Evolutionary conservation across 2,329 filamentous ascomycete genomes (phyloP).

Genomic region (Echinosphaeria canescens): DNA sequence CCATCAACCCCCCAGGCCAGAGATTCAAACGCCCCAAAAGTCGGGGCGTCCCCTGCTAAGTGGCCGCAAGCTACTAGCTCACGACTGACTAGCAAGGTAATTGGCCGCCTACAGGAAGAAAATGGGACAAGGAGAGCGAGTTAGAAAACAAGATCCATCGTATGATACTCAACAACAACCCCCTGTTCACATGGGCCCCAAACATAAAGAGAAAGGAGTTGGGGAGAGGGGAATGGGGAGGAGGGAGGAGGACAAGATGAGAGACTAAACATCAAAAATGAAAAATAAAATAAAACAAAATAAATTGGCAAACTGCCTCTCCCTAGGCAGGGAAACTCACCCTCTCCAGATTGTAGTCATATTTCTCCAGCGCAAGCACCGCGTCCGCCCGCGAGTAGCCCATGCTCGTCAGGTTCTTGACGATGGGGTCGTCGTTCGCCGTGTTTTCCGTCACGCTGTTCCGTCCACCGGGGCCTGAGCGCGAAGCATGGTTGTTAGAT

Average conservation of each 20-base stretch:
- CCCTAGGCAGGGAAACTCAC: conserved; percentile 33
- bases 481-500: too few species aligned
- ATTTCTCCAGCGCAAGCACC: conserved; percentile 70
- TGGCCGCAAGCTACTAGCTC: conserved; percentile 1
- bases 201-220: background rate
- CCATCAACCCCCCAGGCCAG: too few species aligned
- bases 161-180: conserved; percentile 4
- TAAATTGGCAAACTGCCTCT: background rate
- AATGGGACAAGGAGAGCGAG: too few species aligned
- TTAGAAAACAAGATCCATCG: too few species aligned
- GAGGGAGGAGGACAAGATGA: too few species aligned
- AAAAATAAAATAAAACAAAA: background rate
- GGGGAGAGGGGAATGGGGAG: background rate
- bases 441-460: conserved; percentile 33
- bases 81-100: conserved; percentile 31
- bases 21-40: too few species aligned
- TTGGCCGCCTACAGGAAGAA: conserved; percentile 23
- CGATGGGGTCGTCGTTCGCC: conserved; percentile 74
- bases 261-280: background rate
- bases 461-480: conserved; percentile 7
- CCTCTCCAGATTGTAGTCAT: conserved; percentile 89
- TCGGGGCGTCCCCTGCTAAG: background rate
- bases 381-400: conserved; percentile 60
- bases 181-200: background rate
- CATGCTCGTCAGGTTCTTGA: conserved; percentile 81